Conservation (phyloP, 805 yeast genomes). For the Barnettozyma wickerhamii region DNA sequence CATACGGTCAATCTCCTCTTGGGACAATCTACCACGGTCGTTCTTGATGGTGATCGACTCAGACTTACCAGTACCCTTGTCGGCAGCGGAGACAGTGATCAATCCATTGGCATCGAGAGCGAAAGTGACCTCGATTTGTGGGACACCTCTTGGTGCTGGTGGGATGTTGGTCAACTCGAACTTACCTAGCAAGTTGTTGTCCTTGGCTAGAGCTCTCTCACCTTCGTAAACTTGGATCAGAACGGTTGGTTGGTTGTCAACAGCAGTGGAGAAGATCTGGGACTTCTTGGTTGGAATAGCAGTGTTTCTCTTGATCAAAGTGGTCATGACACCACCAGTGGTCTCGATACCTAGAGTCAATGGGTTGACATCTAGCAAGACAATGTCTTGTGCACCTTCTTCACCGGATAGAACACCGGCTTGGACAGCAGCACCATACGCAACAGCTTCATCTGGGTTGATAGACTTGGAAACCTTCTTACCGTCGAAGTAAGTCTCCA, state of each 20-base stretch:
- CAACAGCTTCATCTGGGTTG: conserved; percentile 99
- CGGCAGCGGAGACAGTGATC: conserved; percentile 80
- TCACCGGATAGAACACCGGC: conserved; percentile 97
- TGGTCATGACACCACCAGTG: conserved; percentile 97
- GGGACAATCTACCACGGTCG: conserved; percentile 89
- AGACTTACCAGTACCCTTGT: conserved; percentile 91
- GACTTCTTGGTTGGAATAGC: conserved; percentile 95
- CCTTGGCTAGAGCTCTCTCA: conserved; percentile 93
- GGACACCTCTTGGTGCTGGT: conserved; percentile 89
- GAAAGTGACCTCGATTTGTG: conserved; percentile 88
- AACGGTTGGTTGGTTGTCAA: conserved; percentile 94
- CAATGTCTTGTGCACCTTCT: conserved; percentile 86
- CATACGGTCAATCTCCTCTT: conserved; percentile 96
- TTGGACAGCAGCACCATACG: conserved; percentile 99
- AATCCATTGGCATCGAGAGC: conserved; percentile 86
- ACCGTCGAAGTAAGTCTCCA: conserved; percentile 87
- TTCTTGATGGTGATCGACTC: conserved; percentile 89
- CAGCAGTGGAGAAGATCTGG: conserved; percentile 93
- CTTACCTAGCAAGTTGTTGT: conserved; percentile 85
- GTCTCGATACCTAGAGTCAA: conserved; percentile 95
- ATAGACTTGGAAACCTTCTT: conserved; percentile 96
- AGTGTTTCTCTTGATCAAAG: conserved; percentile 90
- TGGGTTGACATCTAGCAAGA: conserved; percentile 89
- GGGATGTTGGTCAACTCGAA: conserved; percentile 85
- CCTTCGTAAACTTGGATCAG: conserved; percentile 93